phyloP scores from a whole-genome alignment of 768 basidiomycete genomes.

The Nidularia pulvinata region DNA sequence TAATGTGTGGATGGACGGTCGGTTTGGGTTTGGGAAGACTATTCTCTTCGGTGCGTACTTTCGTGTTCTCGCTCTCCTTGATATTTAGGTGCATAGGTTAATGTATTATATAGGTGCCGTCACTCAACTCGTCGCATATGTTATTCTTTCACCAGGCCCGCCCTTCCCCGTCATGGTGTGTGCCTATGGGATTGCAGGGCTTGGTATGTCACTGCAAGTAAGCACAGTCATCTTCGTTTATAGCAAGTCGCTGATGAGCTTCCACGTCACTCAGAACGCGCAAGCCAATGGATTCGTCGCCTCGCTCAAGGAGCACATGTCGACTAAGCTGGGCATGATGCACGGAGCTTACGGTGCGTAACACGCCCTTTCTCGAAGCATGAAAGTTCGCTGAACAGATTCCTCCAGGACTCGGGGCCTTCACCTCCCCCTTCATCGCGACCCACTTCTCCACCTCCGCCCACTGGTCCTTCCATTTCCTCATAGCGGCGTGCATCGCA shows the following conservation, averaged over 20 bases:
- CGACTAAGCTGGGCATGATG: slow-evolving; percentile 50
- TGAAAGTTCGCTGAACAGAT: no score
- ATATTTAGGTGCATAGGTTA: not conserved
- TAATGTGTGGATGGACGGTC: slow-evolving; percentile 46
- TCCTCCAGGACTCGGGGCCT: slow-evolving; percentile 37
- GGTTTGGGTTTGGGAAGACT: slow-evolving; percentile 48
- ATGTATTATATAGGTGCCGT: slow-evolving; percentile 28
- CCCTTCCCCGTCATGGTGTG: slow-evolving; percentile 53
- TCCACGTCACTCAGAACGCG: slow-evolving; percentile 34
- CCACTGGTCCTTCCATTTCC: slow-evolving; percentile 65
- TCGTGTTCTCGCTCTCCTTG: no score
- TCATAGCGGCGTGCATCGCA: slow-evolving; percentile 53
- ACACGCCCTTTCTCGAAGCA: not conserved
- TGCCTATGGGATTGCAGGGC: slow-evolving; percentile 43
- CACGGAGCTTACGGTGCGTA: slow-evolving; percentile 48
- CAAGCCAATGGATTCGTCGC: slow-evolving; percentile 56
- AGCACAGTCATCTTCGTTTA: slow-evolving; percentile 24
- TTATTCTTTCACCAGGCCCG: slow-evolving; percentile 41
- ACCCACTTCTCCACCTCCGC: slow-evolving; percentile 57
- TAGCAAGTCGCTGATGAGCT: not conserved
- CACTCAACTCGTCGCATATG: slow-evolving; percentile 40
- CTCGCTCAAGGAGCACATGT: slow-evolving; percentile 37
- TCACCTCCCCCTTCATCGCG: slow-evolving; percentile 58
- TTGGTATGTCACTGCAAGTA: slow-evolving; percentile 43
- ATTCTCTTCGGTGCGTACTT: not conserved